Base-by-base conservation (phyloP, 31 red algal genomes). In the Endocladia muricata region DNA sequence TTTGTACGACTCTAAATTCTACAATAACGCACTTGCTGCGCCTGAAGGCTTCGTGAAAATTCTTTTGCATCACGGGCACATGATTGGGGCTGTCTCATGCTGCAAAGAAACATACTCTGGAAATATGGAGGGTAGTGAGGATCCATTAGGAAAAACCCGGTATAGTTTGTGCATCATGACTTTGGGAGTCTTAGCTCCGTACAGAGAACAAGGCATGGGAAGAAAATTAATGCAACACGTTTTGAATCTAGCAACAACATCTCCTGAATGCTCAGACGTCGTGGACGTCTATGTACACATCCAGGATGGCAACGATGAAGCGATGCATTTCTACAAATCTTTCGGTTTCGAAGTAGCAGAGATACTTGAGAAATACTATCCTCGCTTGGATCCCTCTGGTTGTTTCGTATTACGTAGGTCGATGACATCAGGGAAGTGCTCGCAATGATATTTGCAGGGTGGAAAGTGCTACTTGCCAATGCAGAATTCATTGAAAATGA, bases 401-500 rank as follows among this genome's bases (percentile, higher is more conserved):
- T 94, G 91, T 56, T 89, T 61, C 35, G 51, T 81, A 37, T 73
- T 94, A 25, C 39, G 67, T 37, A 91, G 83, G 77, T 49, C 48
- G 11, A 61, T 79, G 37, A 43, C 1, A 1, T 40, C 30, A 22
- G 19, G 37, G 11, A 6, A 6, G 35, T 15, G 25, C 2, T 2
- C 31, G 47, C 4, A 33, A 43, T 21, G 7, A 48, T n/a, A n/a
- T n/a, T n/a, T n/a, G n/a, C n/a, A n/a, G n/a, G n/a, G n/a, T n/a
- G n/a, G n/a, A 8, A 49, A 19, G 11, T 13, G 47, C 78, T 52
- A 96, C 68, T 96, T 96, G 28, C 93, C 93, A 55, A 96, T 91
- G 66, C 93, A 96, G 72, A 96, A 96, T 22, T 91, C 87, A 37
- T 73, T 72, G 73, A 96, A 96, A 55, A 96, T 83, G 17, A 96